A percentile compares a stretch with the other conserved stretches of the same genome.
Evolutionary conservation across 2,329 filamentous ascomycete species (phyloP).

Genomic region (Cytospora chrysosperma): DNA sequence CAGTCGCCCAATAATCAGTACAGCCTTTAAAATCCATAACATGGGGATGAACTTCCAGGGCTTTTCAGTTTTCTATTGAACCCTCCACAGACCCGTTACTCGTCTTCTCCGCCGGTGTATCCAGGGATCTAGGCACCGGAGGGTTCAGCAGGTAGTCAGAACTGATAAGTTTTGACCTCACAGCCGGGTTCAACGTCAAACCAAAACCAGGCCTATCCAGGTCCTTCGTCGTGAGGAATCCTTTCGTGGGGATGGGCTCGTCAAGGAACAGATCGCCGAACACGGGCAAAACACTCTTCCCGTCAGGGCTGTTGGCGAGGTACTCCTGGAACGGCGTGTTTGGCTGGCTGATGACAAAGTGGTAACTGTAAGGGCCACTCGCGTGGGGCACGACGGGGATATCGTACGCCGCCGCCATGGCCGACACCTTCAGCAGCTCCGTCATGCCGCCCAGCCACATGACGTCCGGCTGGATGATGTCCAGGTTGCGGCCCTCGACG

Average conservation of each 20-base stretch:
- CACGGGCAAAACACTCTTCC: conserved; percentile 84
- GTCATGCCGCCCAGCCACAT: conserved; percentile 97
- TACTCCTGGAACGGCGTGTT: conserved; percentile 97
- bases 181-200: conserved; percentile 78
- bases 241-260: conserved; percentile 83
- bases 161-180: conserved; percentile 68
- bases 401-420: conserved; percentile 89
- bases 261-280: conserved; percentile 90
- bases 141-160: conserved; percentile 72
- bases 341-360: conserved; percentile 90
- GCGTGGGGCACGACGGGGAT: conserved; percentile 95
- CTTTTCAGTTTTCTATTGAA: conserved; percentile 37
- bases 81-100: conserved; percentile 32
- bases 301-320: conserved; percentile 87
- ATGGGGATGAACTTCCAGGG: conserved; percentile 31
- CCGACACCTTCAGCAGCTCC: conserved; percentile 83
- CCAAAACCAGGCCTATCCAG: conserved; percentile 91
- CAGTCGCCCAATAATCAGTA: background rate
- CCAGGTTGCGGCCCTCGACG: conserved; percentile 84
- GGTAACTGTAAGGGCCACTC: conserved; percentile 91
- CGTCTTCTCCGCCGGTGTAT: conserved; percentile 24
- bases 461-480: conserved; percentile 93
- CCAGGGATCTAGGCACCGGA: conserved; percentile 45
- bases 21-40: background rate
- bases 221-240: conserved; percentile 74